These are phyloP conservation scores for Backusella tuberculispora DNA, from an alignment of 192 early-diverging fungal genomes.

Conservation along the genomic window DNA sequence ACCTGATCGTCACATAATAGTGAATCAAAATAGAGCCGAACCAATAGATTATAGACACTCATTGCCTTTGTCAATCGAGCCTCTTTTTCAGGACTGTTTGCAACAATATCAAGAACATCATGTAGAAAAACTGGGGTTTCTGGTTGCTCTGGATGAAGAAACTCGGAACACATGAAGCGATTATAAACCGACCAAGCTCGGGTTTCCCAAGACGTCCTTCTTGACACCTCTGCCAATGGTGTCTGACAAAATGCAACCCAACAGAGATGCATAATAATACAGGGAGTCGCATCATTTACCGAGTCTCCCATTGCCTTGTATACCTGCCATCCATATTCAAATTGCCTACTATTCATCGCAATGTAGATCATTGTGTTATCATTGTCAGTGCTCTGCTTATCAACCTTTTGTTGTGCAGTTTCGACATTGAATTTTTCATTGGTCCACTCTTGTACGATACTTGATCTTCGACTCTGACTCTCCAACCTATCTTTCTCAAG, in stretches of 20 bases:
- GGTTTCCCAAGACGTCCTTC: constrained; percentile 23
- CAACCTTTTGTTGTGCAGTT: neutral
- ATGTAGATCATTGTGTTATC: constrained; percentile 30
- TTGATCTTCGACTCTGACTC: neutral
- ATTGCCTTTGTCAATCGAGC: constrained; percentile 26
- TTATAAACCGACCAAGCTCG: constrained; percentile 28
- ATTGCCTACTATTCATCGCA: constrained; percentile 23
- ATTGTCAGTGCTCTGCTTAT: constrained; percentile 13
- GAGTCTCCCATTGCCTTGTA: constrained; percentile 22
- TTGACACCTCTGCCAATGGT: constrained; percentile 23
- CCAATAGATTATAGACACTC: constrained; percentile 18
- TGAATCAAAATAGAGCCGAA: neutral
- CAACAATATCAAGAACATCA: constrained; percentile 21
- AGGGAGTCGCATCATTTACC: constrained; percentile 19
- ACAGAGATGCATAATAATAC: constrained; percentile 30
- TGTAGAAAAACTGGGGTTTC: constrained; percentile 26
- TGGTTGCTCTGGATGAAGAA: constrained; percentile 15
- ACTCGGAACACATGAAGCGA: constrained; percentile 29
- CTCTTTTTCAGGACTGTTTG: constrained; percentile 25
- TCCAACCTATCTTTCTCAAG: neutral
- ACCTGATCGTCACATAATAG: constrained; percentile 30
- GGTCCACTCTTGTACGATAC: constrained; percentile 12
- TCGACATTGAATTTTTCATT: constrained; percentile 4
- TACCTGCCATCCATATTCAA: constrained; percentile 33
- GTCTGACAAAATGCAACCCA: constrained; percentile 23